Evolutionary conservation across 73 alveolate species (phyloP).

Genomic region (Paramecium biaurelia): DNA sequence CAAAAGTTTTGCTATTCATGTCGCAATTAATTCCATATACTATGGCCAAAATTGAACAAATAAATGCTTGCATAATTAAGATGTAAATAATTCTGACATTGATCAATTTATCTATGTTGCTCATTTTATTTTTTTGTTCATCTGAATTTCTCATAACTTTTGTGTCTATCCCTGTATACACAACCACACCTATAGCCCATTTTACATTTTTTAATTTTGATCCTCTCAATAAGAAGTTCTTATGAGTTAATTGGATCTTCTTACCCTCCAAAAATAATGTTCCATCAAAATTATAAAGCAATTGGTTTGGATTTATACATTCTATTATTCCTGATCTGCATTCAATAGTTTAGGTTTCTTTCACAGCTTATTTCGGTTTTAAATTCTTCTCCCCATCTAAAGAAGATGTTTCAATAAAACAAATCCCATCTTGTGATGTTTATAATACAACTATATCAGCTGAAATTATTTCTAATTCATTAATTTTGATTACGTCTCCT

Average conservation of each 20-base stretch:
- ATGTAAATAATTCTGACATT: constrained; percentile 85
- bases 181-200: constrained; percentile 89
- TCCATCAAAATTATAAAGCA: constrained; percentile 78
- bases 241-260: constrained; percentile 75
- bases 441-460: constrained; percentile 89
- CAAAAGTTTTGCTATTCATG: background rate
- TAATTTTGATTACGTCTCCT: constrained; percentile 86
- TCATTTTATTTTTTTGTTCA: constrained; percentile 73
- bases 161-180: constrained; percentile 94
- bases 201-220: constrained; percentile 86
- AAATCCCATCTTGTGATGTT: constrained; percentile 80
- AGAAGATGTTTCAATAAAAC: constrained; percentile 92
- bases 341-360: constrained; percentile 60
- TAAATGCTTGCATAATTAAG: constrained; percentile 70
- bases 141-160: constrained; percentile 93
- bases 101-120: constrained; percentile 82
- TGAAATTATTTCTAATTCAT: constrained; percentile 89
- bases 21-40: constrained; percentile 38
- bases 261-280: constrained; percentile 51
- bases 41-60: constrained; percentile 68
- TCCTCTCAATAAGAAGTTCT: constrained; percentile 92
- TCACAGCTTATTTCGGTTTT: constrained; percentile 87
- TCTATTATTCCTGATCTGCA: constrained; percentile 65
- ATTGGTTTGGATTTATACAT: constrained; percentile 79
- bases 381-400: constrained; percentile 99